A percentile compares a stretch with the other conserved stretches of the same genome.
Evolutionary conservation across 768 basidiomycete species (phyloP).

Genomic region (Lactifluus echinatus): DNA sequence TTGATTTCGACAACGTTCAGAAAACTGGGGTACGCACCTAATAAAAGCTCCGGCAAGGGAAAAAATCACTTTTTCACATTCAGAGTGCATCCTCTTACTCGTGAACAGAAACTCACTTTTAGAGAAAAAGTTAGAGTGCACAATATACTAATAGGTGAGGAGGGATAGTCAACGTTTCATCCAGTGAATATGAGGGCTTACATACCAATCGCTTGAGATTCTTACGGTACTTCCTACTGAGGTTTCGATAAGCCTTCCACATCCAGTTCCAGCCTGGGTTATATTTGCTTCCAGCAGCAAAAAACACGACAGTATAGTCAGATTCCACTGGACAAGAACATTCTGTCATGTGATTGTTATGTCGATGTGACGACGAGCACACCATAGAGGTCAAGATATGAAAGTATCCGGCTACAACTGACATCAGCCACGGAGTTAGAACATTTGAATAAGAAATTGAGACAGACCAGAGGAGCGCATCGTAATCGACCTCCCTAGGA

Average conservation of each 20-base stretch:
- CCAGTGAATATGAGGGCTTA: background rate
- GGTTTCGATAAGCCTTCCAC: conserved; percentile 80
- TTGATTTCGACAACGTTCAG: background rate
- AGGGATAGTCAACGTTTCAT: conserved; percentile 10
- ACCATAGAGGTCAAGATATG: conserved; percentile 79
- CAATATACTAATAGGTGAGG: conserved; percentile 52
- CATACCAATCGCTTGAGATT: conserved; percentile 76
- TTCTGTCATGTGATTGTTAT: background rate
- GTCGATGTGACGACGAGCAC: conserved; percentile 15
- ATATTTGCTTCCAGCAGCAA: conserved; percentile 69
- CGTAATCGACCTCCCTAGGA: conserved; percentile 67
- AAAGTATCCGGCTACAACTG: conserved; percentile 55
- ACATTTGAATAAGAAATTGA: conserved; percentile 4
- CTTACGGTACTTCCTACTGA: conserved; percentile 79
- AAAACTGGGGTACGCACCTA: conserved; percentile 38
- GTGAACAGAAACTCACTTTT: conserved; percentile 46
- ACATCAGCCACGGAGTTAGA: conserved; percentile 16
- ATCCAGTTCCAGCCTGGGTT: conserved; percentile 85
- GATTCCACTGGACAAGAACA: conserved; percentile 57
- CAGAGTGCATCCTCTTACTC: background rate
- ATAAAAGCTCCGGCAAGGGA: conserved; percentile 83
- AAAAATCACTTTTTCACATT: conserved; percentile 58
- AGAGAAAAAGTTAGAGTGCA: conserved; percentile 82
- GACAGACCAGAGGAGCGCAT: conserved; percentile 56
- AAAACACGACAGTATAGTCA: conserved; percentile 83